These are phyloP conservation scores for Pythium folliculosum DNA, from an alignment of 352 stramenopile species.

Conservation along the genomic window DNA sequence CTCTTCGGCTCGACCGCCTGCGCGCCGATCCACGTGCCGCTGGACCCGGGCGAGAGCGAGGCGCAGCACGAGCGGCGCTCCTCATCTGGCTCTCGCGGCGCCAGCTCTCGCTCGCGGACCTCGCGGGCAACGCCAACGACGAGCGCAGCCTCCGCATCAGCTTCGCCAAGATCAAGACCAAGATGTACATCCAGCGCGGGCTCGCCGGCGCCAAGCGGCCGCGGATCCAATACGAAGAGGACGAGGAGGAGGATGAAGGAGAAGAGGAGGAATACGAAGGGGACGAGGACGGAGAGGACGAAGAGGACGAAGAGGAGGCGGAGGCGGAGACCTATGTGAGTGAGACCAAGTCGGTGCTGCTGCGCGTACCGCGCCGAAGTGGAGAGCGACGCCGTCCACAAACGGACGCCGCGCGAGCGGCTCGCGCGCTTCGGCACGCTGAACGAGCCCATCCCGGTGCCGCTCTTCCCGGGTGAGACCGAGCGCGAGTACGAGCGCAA, in stretches of 20 bases:
- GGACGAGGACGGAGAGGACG: too few species aligned
- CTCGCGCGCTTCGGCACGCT: background rate
- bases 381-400: background rate
- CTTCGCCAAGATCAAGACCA: background rate
- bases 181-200: too few species aligned
- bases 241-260: too few species aligned
- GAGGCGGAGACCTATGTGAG: too few species aligned
- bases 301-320: too few species aligned
- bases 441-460: conserved; percentile 26
- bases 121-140: background rate
- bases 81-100: background rate
- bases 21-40: background rate
- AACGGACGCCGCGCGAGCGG: background rate
- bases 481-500: conserved; percentile 32
- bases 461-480: conserved; percentile 36
- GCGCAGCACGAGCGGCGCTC: background rate
- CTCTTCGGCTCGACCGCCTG: background rate
- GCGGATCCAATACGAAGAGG: too few species aligned
- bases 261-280: too few species aligned
- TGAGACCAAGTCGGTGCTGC: background rate
- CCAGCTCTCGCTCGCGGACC: background rate
- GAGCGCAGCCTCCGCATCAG: background rate
- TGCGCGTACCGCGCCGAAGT: conserved; percentile 17
- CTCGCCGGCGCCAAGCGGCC: too few species aligned
- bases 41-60: background rate